A percentile compares a stretch with the other conserved stretches of the same genome.
These are phyloP conservation scores for Pichia manshurica DNA, from an alignment of 805 yeast species.

Conservation along the genomic window DNA sequence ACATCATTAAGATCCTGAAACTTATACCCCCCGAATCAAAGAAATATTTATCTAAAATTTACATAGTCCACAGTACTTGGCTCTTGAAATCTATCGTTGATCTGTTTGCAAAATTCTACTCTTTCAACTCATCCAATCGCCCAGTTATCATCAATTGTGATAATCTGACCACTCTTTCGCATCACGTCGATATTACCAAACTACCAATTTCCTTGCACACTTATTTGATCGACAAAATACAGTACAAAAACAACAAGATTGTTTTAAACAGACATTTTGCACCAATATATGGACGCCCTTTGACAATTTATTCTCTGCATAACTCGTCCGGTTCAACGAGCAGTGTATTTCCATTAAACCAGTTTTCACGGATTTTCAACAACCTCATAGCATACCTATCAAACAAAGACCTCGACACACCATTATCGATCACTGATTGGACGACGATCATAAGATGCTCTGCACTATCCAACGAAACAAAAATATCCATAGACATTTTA, in stretches of 20 bases:
- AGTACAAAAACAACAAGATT: conserved; percentile 49
- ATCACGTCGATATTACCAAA: conserved; percentile 64
- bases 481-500: conserved; percentile 38
- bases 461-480: conserved; percentile 23
- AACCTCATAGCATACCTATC: conserved; percentile 29
- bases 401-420: conserved; percentile 23
- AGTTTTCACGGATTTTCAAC: conserved; percentile 30
- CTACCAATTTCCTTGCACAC: conserved; percentile 72
- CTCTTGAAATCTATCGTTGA: conserved; percentile 73
- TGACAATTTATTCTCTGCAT: conserved; percentile 15
- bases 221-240: conserved; percentile 50
- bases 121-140: conserved; percentile 14
- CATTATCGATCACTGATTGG: conserved; percentile 26
- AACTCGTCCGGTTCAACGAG: conserved; percentile 10
- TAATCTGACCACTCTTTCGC: conserved; percentile 33
- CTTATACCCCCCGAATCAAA: conserved; percentile 52
- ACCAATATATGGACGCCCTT: conserved; percentile 28
- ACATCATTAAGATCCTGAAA: conserved; percentile 39
- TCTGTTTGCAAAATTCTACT: conserved; percentile 53
- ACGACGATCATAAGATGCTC: conserved; percentile 23
- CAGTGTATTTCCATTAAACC: conserved; percentile 22
- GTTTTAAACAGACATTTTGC: conserved; percentile 41
- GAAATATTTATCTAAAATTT: conserved; percentile 53
- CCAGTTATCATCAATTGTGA: conserved; percentile 32
- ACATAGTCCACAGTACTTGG: conserved; percentile 89